Evolutionary conservation across 306 rosid species (phyloP).

Genomic region (Prunus kanzakura): DNA sequence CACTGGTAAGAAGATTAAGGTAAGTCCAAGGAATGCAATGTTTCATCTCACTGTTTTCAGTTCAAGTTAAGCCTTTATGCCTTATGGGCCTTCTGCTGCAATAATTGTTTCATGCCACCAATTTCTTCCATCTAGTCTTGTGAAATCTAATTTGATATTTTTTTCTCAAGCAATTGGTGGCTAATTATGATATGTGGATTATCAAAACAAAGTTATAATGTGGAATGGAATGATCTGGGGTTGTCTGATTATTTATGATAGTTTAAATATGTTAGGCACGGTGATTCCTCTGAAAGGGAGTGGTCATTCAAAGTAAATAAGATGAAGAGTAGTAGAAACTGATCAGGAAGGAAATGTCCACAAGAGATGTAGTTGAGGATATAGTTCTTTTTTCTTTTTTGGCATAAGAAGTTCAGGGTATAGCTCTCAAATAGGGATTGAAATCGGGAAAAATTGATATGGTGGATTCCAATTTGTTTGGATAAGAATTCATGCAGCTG

Average conservation of each 20-base stretch:
- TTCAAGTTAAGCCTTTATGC: background rate
- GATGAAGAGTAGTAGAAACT: too few species aligned
- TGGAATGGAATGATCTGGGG: background rate
- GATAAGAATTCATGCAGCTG: too few species aligned
- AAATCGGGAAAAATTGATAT: too few species aligned
- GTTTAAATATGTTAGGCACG: background rate
- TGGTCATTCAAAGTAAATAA: too few species aligned
- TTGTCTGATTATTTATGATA: background rate
- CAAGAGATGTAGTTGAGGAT: too few species aligned
- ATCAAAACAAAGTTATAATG: background rate
- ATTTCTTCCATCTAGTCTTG: background rate
- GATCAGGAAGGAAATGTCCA: too few species aligned
- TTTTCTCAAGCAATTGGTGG: background rate
- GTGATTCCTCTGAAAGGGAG: background rate
- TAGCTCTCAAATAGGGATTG: too few species aligned
- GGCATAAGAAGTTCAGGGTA: too few species aligned
- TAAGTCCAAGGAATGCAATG: slow-evolving; percentile 22
- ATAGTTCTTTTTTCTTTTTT: too few species aligned
- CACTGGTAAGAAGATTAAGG: slow-evolving; percentile 94
- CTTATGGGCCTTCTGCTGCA: background rate
- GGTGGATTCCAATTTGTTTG: too few species aligned
- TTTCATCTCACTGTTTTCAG: slow-evolving; percentile 8
- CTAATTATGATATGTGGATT: background rate
- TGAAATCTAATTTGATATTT: background rate
- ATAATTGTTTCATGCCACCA: background rate